A percentile compares a stretch with the other conserved stretches of the same genome.
Evolutionary conservation across 352 stramenopile species (phyloP).

Genomic region (Globisporangium megalacanthum): DNA sequence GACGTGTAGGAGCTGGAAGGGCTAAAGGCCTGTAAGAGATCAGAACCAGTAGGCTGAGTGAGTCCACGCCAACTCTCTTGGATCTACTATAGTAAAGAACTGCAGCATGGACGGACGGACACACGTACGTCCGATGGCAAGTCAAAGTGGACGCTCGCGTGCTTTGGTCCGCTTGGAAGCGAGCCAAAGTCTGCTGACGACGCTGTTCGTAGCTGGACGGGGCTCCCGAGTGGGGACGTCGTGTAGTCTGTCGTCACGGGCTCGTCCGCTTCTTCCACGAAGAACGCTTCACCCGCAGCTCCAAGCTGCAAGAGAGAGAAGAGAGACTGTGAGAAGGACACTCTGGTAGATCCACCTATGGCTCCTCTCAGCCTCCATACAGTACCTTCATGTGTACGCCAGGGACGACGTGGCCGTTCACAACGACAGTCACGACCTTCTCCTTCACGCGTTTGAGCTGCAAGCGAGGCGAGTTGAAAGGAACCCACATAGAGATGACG

Average conservation of each 20-base stretch:
- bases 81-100: too few species aligned
- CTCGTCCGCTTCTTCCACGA: constrained; percentile 57
- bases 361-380: too few species aligned
- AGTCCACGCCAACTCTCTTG: too few species aligned
- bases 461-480: background rate
- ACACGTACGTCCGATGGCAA: background rate
- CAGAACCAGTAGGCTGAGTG: too few species aligned
- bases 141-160: constrained; percentile 3
- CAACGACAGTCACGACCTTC: constrained; percentile 45
- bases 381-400: constrained; percentile 77
- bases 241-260: constrained; percentile 59
- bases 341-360: background rate
- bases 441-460: constrained; percentile 29
- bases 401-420: constrained; percentile 52
- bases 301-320: constrained; percentile 28
- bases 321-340: background rate
- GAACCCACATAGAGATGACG: too few species aligned
- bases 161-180: background rate
- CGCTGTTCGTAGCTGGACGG: constrained; percentile 7
- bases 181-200: background rate
- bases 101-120: background rate
- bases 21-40: background rate
- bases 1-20: constrained; percentile 1
- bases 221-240: constrained; percentile 55
- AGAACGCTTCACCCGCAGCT: constrained; percentile 65